Evolutionary conservation across 1,284 basidiomycete genomes (phyloP).

Genomic region (Pseudomicrostroma phylloplanum): DNA sequence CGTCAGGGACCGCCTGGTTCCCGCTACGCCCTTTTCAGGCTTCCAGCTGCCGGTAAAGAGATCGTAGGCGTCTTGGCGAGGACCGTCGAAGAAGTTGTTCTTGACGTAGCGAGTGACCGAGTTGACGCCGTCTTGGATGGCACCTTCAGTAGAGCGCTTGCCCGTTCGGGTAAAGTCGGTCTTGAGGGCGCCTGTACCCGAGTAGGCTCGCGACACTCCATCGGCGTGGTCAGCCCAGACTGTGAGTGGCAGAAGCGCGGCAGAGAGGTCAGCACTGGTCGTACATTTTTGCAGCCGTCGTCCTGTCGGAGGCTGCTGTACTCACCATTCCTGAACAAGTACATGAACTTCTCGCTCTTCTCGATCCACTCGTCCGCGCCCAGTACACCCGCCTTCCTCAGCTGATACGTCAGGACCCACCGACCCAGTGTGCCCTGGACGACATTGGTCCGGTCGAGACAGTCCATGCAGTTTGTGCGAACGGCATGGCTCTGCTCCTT

Average conservation of each 20-base stretch:
- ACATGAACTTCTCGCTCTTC: slow-evolving; percentile 52
- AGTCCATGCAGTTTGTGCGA: slow-evolving; percentile 69
- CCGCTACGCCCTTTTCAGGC: slow-evolving; percentile 61
- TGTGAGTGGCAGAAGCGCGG: neutral
- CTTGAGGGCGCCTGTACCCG: slow-evolving; percentile 90
- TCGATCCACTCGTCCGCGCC: slow-evolving; percentile 35
- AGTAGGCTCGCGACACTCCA: slow-evolving; percentile 81
- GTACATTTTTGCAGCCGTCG: neutral
- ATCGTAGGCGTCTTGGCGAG: slow-evolving; percentile 67
- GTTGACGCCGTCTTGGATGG: slow-evolving; percentile 79
- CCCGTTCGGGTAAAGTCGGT: slow-evolving; percentile 91
- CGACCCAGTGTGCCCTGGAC: slow-evolving; percentile 60
- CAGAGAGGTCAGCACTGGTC: slow-evolving; percentile 5
- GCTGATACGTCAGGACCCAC: slow-evolving; percentile 61
- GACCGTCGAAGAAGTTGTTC: slow-evolving; percentile 96
- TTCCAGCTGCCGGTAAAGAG: slow-evolving; percentile 83
- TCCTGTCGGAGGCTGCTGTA: slow-evolving; percentile 11
- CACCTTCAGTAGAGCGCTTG: slow-evolving; percentile 72
- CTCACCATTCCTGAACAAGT: slow-evolving; percentile 81
- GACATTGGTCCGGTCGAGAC: slow-evolving; percentile 82
- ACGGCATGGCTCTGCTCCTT: slow-evolving; percentile 53
- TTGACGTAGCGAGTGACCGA: slow-evolving; percentile 79
- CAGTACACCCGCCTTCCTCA: slow-evolving; percentile 56
- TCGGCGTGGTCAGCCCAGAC: slow-evolving; percentile 99
- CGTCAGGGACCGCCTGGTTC: slow-evolving; percentile 70